Evolutionary conservation across 2,329 filamentous ascomycete species (phyloP).

Genomic region (Alternaria triticimaculans): DNA sequence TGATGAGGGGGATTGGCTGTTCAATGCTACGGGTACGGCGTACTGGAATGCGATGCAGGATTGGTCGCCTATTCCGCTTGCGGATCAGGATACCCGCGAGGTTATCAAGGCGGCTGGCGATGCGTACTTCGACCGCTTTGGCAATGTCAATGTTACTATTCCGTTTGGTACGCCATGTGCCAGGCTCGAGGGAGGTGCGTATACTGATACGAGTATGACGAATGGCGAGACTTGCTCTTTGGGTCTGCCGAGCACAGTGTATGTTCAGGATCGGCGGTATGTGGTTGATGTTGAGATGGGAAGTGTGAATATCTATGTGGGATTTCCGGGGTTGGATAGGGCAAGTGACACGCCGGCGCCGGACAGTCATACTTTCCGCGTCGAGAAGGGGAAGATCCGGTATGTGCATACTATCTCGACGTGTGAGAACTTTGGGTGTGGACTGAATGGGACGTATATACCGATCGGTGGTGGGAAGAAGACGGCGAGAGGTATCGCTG

Average conservation of each 20-base stretch:
- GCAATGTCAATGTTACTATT: constrained; percentile 21
- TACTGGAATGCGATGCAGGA: constrained; percentile 22
- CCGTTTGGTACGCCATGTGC: constrained; percentile 36
- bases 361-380: constrained; percentile 35
- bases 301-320: constrained; percentile 32
- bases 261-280: constrained; percentile 30
- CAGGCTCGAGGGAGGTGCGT: constrained; percentile 34
- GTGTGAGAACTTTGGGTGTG: constrained; percentile 29
- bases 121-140: constrained; percentile 31
- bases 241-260: constrained; percentile 29
- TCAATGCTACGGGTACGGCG: constrained; percentile 26
- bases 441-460: constrained; percentile 20
- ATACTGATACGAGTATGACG: constrained; percentile 21
- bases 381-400: constrained; percentile 32
- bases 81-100: constrained; percentile 15
- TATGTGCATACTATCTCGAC: constrained; percentile 32
- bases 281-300: constrained; percentile 36
- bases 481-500: not conserved
- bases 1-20: constrained; percentile 32
- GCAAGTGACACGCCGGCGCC: constrained; percentile 19
- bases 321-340: constrained; percentile 29
- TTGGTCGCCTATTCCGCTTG: constrained; percentile 22
- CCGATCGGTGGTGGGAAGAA: constrained; percentile 4
- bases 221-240: constrained; percentile 26
- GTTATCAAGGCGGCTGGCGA: constrained; percentile 33